Percentiles rank a stretch among this genome's conserved stretches.
Conservation (phyloP, 192 early-diverging fungal species). For the Coemansia sp. region DNA sequence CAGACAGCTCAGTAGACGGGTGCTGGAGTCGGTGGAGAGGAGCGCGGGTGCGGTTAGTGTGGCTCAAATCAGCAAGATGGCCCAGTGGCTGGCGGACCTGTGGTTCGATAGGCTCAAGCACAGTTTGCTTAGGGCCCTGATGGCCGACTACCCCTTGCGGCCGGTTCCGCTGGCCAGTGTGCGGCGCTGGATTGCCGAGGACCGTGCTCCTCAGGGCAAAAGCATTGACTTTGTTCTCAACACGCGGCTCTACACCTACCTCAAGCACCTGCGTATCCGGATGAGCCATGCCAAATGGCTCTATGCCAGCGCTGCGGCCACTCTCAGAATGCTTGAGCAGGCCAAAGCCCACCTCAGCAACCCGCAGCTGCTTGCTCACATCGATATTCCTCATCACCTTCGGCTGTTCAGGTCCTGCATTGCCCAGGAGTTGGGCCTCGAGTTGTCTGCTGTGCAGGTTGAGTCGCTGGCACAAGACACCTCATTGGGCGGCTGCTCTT, state of each 20-base stretch:
- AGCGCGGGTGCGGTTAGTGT: neutral
- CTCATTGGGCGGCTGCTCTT: too few relatives aligned
- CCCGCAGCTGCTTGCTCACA: constrained; percentile 16
- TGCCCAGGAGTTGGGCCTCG: constrained; percentile 1
- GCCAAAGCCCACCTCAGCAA: neutral
- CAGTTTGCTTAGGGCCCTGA: constrained; percentile 16
- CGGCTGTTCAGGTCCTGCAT: constrained; percentile 8
- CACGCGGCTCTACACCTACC: constrained; percentile 29
- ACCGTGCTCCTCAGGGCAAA: constrained; percentile 32
- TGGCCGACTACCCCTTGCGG: constrained; percentile 27
- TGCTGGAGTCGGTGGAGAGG: neutral
- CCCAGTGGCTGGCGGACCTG: constrained; percentile 27
- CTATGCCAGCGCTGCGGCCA: constrained; percentile 41
- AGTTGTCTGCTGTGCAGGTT: neutral
- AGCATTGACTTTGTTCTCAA: constrained; percentile 29
- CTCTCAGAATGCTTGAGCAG: constrained; percentile 24
- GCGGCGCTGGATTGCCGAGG: constrained; percentile 43
- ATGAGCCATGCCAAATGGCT: constrained; percentile 42
- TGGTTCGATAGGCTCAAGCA: constrained; percentile 27
- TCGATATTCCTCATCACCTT: constrained; percentile 4
- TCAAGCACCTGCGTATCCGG: constrained; percentile 30
- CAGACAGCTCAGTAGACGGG: neutral
- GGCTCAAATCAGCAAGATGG: constrained; percentile 11
- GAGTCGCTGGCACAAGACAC: too few relatives aligned
- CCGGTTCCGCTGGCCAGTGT: constrained; percentile 30